Base-by-base conservation (phyloP, 164 flowering plant genomes). In the Malania oleifera region DNA sequence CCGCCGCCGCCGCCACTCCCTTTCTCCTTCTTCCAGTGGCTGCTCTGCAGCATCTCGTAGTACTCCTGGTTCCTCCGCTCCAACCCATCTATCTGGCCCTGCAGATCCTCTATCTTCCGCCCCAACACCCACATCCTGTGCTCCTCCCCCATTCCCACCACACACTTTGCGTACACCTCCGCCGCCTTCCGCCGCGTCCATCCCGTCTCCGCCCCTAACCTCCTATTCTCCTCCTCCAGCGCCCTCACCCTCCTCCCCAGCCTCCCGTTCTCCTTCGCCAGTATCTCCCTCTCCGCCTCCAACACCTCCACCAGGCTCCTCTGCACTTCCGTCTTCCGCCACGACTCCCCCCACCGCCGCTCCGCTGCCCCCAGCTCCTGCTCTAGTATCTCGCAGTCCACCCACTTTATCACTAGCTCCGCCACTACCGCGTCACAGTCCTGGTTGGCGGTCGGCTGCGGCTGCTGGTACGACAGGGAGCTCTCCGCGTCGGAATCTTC, bases 371-470 rank as follows among this genome's bases (percentile, higher is more conserved):
- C 9, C 7, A 43, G 5, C 46, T 18, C 46, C 12, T 18, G 22
- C 22, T 5, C 22, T 1, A 43, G 5, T 20, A 43, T 5, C 22
- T 43, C 46, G 46, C 22, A 43, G 22, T 43, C 46, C 20, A 43
- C 46, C 22, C 22, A 43, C 46, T 43, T 43, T 22, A 43, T 43
- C 46, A 43, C 46, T 22, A 43, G 46, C 46, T 43, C 46, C 46
- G 46, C 46, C 20, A 43, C 46, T 10, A 43, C 46, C 22, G 19
- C 46, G 46, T 43, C 46, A 7, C 46, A 20, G 1, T 18, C 46
- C n/a, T n/a, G n/a, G n/a, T n/a, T n/a, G 46, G 18, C 46, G 38
- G 38, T 0, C 3, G 22, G 22, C 5, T 5, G 15, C 43, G 22
- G 46, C 7, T 7, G 20, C 46, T 43, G 46, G 46, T 6, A 43